Base-by-base conservation (phyloP, 2,329 filamentous ascomycete species). In the Beauveria brongniartii region DNA sequence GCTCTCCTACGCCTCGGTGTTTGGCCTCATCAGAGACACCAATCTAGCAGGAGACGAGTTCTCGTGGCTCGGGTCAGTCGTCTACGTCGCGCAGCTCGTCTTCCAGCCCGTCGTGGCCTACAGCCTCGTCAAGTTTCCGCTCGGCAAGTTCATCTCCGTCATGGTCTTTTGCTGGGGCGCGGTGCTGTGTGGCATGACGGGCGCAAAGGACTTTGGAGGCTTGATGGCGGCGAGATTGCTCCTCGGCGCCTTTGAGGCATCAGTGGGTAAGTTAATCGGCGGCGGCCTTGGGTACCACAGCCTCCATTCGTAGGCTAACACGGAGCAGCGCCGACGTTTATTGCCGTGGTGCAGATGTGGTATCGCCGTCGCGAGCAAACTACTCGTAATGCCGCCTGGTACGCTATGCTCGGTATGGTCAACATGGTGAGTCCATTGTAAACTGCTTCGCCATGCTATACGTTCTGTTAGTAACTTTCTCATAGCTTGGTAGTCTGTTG, bases 1-100 rank as follows among this genome's bases (percentile, higher is more conserved):
- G 0, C 75, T 88, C 65, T 82, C 79, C 1, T 88, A 79, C 77
- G 83, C 83, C 0, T 82, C 81, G n/a, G 84, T 88, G 65, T 87
- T 88, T 77, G 82, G 82, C 16, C 77, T 88, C 41, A 75, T 77
- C 0, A 69, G 77, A 12, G 82, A 86, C 65, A 77, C 80, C 0
- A 64, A 75, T n/a, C 71, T 86, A 4, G 66, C 71, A 0, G 75
- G 73, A 37, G 64, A 71, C 20, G 70, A 90, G 74, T 91, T 86
- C 69, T 82, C 80, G 28, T 91, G 88, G 88, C 77, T 91, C 0
- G 72, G 73, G 9, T 74, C 73, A 0, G 69, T 75, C 30, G 67
- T 76, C 16, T 76, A 72, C 50, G 59, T 71, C 3, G 67, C 70
- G 0, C 71, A 73, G 34, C 66, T 73, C 16, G 68, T 71, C 26